phyloP scores from a whole-genome alignment of 108 stramenopile genomes.

The Nitzschia inconspicua region DNA sequence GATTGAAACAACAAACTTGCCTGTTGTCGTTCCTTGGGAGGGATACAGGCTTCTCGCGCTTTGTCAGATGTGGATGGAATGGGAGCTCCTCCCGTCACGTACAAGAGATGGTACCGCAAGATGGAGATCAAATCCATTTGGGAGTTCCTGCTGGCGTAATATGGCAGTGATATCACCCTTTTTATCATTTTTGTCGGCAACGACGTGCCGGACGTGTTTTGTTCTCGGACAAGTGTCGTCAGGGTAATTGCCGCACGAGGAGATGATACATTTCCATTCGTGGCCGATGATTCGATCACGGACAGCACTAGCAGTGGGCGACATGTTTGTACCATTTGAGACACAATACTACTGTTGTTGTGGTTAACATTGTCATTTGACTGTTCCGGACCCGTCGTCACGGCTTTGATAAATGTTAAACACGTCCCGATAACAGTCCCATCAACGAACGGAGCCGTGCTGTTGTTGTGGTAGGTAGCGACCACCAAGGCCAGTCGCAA shows the following conservation, averaged over 20 bases:
- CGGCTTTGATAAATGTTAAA: conserved; percentile 10
- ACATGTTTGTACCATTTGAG: background rate
- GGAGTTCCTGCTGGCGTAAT: background rate
- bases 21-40: conserved; percentile 39
- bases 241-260: no score
- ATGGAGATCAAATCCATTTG: conserved; percentile 25
- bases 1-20: conserved; percentile 38
- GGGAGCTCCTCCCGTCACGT: conserved; percentile 35
- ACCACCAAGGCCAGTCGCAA: conserved; percentile 25
- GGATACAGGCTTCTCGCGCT: conserved; percentile 50
- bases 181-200: no score
- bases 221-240: no score
- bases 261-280: background rate
- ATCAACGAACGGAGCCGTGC: conserved; percentile 4
- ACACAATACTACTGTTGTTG: background rate
- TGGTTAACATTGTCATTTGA: background rate
- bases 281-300: background rate
- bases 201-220: no score
- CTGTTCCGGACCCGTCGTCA: background rate
- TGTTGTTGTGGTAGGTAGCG: conserved; percentile 8
- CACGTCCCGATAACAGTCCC: background rate
- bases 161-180: no score
- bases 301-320: background rate
- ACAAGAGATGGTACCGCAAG: conserved; percentile 45
- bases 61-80: conserved; percentile 50